phyloP scores from a whole-genome alignment of 1,139 yeast genomes.

The Yamadazyma oceani region DNA sequence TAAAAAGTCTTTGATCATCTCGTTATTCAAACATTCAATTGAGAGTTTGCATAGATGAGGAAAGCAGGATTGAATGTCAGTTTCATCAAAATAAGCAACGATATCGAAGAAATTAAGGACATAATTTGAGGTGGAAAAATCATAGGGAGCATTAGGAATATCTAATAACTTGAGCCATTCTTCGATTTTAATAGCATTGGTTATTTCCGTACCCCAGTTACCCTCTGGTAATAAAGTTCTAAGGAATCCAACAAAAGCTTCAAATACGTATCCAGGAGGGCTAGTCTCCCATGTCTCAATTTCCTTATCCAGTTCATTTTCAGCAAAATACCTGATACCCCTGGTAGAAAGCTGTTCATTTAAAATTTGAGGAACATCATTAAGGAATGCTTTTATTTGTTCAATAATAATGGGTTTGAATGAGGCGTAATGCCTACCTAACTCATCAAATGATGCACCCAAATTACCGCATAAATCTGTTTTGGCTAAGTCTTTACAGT shows the following conservation, averaged over 20 bases:
- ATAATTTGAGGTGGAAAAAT: conserved; percentile 57
- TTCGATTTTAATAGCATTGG: conserved; percentile 39
- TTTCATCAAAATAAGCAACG: conserved; percentile 56
- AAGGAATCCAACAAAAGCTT: conserved; percentile 47
- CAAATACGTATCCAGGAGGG: conserved; percentile 44
- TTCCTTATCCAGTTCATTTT: conserved; percentile 40
- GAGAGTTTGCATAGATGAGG: conserved; percentile 22
- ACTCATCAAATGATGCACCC: conserved; percentile 76
- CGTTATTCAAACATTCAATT: conserved; percentile 14
- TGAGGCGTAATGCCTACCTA: conserved; percentile 80
- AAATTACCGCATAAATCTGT: conserved; percentile 52
- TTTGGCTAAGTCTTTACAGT: conserved; percentile 45
- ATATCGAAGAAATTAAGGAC: conserved; percentile 54
- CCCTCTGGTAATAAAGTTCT: conserved; percentile 49
- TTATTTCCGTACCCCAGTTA: conserved; percentile 48
- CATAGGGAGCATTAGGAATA: conserved; percentile 57
- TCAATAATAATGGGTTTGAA: conserved; percentile 60
- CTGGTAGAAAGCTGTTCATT: conserved; percentile 27
- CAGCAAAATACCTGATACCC: conserved; percentile 41
- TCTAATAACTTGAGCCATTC: conserved; percentile 46
- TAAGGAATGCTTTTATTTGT: conserved; percentile 49
- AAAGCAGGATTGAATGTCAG: conserved; percentile 52
- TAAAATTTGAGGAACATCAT: conserved; percentile 43
- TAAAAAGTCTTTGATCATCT: conserved; percentile 20
- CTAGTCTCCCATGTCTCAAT: conserved; percentile 56